phyloP scores from a whole-genome alignment of 257 asterid species.

The Mentha longifolia region DNA sequence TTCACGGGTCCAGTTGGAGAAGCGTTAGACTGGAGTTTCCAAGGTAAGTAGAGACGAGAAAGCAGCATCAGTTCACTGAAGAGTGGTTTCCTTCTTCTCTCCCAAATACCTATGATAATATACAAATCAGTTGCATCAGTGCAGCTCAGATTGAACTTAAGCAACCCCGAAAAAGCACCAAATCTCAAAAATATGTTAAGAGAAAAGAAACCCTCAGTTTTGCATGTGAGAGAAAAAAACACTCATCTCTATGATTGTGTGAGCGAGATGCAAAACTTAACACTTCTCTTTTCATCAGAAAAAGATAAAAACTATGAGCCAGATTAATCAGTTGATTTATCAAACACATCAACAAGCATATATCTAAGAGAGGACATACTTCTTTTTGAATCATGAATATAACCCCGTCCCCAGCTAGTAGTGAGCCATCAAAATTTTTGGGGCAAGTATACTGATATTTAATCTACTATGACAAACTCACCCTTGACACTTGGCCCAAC shows the following conservation, averaged over 20 bases:
- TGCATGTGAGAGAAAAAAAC: too few relatives aligned
- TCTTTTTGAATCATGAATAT: too few relatives aligned
- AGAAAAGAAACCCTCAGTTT: too few relatives aligned
- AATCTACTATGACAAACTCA: constrained; percentile 33
- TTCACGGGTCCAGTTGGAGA: neutral
- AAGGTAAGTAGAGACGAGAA: neutral
- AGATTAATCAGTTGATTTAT: too few relatives aligned
- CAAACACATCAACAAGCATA: too few relatives aligned
- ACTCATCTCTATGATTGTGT: too few relatives aligned
- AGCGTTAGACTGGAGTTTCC: neutral
- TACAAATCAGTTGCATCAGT: neutral
- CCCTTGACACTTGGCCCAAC: constrained; percentile 96
- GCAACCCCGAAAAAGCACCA: neutral
- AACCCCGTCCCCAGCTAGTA: too few relatives aligned
- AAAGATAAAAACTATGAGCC: too few relatives aligned
- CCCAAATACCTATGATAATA: constrained; percentile 51
- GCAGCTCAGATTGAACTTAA: neutral
- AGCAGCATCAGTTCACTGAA: constrained; percentile 17
- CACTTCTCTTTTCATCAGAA: too few relatives aligned
- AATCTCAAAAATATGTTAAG: neutral
- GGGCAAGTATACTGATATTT: neutral
- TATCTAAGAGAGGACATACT: too few relatives aligned
- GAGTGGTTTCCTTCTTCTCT: constrained; percentile 42
- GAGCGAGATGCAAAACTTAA: too few relatives aligned
- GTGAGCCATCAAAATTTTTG: too few relatives aligned